Percentiles rank a stretch among this genome's conserved stretches.
phyloP scores from a whole-genome alignment of 805 yeast genomes.

The Candida saitoana region DNA sequence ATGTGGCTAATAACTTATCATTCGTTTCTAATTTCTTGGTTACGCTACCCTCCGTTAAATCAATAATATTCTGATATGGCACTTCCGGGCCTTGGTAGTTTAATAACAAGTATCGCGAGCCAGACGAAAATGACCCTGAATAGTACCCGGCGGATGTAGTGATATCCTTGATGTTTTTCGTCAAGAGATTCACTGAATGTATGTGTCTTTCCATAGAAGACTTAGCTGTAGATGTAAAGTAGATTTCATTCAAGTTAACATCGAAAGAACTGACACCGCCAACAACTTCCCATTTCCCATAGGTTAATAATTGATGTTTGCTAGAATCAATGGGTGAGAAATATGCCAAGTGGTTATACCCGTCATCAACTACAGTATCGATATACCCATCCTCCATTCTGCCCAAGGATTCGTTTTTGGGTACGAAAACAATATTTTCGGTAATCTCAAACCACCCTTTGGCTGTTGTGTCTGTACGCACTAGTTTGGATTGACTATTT shows the following conservation, averaged over 20 bases:
- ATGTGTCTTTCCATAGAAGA: conserved; percentile 83
- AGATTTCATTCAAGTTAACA: conserved; percentile 42
- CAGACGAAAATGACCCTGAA: conserved; percentile 72
- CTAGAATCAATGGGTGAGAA: conserved; percentile 60
- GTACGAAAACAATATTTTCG: conserved; percentile 30
- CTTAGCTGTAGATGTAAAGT: conserved; percentile 68
- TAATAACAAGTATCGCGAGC: conserved; percentile 66
- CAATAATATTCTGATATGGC: conserved; percentile 72
- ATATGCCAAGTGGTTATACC: conserved; percentile 77
- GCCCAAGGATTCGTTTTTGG: conserved; percentile 31
- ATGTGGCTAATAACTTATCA: conserved; percentile 31
- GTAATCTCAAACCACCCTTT: conserved; percentile 60
- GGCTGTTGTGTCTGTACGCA: conserved; percentile 43
- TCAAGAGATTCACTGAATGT: conserved; percentile 57
- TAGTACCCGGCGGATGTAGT: conserved; percentile 58
- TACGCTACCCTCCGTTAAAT: conserved; percentile 25
- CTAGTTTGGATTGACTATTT: conserved; percentile 18
- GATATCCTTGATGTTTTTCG: conserved; percentile 37
- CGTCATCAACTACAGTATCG: conserved; percentile 62
- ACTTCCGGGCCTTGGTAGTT: conserved; percentile 74
- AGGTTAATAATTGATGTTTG: conserved; percentile 49
- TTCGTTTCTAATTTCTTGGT: conserved; percentile 48
- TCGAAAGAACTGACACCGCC: conserved; percentile 59
- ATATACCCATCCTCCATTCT: conserved; percentile 61
- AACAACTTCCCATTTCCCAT: conserved; percentile 90